Conservation (phyloP, 208 protist species). For the Acanthamoeba divionensis region DNA sequence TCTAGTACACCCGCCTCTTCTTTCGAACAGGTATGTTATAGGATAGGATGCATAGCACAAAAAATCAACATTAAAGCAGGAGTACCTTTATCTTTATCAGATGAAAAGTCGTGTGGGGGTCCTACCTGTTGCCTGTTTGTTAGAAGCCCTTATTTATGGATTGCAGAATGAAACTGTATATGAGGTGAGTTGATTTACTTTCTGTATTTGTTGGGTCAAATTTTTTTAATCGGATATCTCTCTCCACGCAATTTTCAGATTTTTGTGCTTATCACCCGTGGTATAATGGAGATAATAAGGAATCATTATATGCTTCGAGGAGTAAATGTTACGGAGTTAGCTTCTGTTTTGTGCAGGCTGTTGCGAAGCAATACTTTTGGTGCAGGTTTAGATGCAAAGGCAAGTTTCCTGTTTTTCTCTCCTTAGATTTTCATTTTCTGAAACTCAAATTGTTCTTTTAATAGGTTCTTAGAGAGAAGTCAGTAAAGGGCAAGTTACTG, state of each 20-base stretch:
- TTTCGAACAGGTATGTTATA: background rate
- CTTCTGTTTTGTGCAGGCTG: constrained; percentile 13
- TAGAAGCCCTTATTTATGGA: background rate
- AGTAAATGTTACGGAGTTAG: background rate
- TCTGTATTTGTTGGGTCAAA: too few relatives aligned
- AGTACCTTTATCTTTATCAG: too few relatives aligned
- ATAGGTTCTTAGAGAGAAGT: background rate
- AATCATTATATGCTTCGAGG: constrained; percentile 22
- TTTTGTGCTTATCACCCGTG: background rate
- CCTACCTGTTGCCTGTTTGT: background rate
- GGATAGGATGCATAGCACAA: too few relatives aligned
- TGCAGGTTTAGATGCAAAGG: background rate
- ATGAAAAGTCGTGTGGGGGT: background rate
- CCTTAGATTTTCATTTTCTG: too few relatives aligned
- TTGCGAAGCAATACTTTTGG: constrained; percentile 7
- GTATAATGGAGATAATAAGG: constrained; percentile 17
- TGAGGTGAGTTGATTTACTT: background rate
- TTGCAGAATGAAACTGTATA: background rate
- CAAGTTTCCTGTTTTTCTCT: too few relatives aligned
- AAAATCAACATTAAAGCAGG: too few relatives aligned
- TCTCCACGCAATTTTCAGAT: too few relatives aligned
- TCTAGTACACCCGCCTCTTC: background rate
- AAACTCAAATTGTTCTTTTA: too few relatives aligned
- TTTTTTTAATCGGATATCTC: too few relatives aligned
- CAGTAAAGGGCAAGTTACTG: background rate